Evolutionary conservation across 441 rosid genomes (phyloP).

Genomic region (Adansonia rubrostipa): DNA sequence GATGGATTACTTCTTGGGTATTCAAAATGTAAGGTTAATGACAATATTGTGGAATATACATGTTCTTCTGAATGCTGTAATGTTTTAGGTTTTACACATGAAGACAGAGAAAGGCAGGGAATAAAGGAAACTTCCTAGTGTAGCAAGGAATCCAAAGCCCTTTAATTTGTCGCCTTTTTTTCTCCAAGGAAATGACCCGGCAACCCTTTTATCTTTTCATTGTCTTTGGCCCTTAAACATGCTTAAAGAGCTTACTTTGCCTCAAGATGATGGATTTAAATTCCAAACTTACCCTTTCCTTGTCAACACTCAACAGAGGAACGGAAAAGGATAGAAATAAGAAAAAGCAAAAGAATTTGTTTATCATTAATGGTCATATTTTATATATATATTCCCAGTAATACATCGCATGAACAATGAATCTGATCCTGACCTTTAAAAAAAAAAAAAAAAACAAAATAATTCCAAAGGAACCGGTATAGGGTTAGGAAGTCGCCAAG

Average conservation of each 20-base stretch:
- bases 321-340: not conserved
- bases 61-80: not conserved
- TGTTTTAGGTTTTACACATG: not conserved
- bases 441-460: not conserved
- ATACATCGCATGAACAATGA: not conserved
- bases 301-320: not conserved
- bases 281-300: not conserved
- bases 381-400: not conserved
- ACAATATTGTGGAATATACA: not conserved
- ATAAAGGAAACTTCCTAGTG: slow-evolving; percentile 14
- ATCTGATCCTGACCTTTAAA: not conserved
- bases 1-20: not conserved
- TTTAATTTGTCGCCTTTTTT: not conserved
- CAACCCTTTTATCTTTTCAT: not conserved
- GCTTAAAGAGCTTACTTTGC: not conserved
- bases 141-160: slow-evolving; percentile 23
- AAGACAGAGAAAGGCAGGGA: not conserved
- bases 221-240: not conserved
- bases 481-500: slow-evolving; percentile 10
- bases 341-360: slow-evolving; percentile 7
- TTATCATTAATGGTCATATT: not conserved
- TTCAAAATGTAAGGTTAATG: not conserved
- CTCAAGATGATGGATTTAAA: not conserved
- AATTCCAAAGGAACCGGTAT: not conserved
- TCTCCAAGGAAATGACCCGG: not conserved